Evolutionary conservation across 257 asterid species (phyloP), one percentile per base, ranked within the genome.

Genomic region (Coffea eugenioides): DNA sequence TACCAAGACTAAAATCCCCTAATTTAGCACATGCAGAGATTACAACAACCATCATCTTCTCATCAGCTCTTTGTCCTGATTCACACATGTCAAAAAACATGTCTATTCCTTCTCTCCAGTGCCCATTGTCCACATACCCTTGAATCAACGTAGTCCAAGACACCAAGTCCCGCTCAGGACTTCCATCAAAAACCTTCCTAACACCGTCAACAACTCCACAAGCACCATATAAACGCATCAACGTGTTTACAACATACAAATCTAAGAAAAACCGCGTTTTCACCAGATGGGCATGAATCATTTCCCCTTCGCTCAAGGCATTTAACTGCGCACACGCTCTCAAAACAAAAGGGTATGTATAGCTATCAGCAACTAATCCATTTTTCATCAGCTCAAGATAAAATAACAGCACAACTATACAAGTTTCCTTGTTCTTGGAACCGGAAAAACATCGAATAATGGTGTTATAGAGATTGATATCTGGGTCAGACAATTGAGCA

Each of bases 91-190:
- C 78, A 51, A 82, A 82, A 73, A 86, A 86, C 71, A 82, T 71
- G 46, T 79, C 83, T 16, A 84, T 67, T 56, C 85, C 91, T 76
- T 82, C 84, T 71, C 54, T 82, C 82, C 74, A 80, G 27, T 79
- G 49, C 79, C 87, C 88, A 41, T 65, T 83, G 57, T 77, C 82
- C 54, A 81, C 91, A 54, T 85, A 85, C 75, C 88, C 89, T 79
- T 88, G 87, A 72, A 85, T 82, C 82, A 88, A 77, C 11, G 81
- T 73, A 57, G 91, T 88, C 89, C 89, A 85, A 1, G 91, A 83
- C 68, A 88, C 89, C 85, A 88, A 77, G 61, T 88, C 86, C 76
- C 81, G 0, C 7, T 66, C 71, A 75, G 75, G 80, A 77, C 83
- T 83, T 76, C 69, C 81, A 82, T 85, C 88, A 75, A 83, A 85